Conservation (phyloP, 306 rosid species). For the Begonia peltatifolia region DNA sequence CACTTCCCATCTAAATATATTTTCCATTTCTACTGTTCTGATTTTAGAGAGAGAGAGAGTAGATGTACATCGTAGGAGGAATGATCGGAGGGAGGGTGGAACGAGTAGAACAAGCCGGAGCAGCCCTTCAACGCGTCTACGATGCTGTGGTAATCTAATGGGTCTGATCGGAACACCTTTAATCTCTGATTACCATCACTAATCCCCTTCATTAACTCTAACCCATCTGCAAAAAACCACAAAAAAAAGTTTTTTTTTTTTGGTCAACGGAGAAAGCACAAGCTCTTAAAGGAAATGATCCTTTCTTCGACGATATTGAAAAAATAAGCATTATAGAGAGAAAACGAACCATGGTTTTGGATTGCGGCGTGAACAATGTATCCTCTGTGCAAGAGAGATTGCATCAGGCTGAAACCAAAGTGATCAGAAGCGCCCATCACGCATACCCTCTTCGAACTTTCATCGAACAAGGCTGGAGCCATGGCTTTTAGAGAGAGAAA, state of each 20-base stretch:
- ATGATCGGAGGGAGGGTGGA: conserved; percentile 22
- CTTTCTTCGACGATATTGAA: background rate
- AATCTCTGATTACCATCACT: conserved; percentile 2
- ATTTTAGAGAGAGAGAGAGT: background rate
- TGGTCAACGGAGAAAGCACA: too few species aligned
- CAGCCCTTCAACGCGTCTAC: conserved; percentile 18
- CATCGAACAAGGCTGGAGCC: conserved; percentile 10
- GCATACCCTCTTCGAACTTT: conserved; percentile 11
- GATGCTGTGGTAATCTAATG: conserved; percentile 20
- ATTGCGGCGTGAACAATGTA: conserved; percentile 24
- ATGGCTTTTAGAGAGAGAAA: conserved; percentile 1
- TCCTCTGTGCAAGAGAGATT: conserved; percentile 19
- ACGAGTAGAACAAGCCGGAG: conserved; percentile 19
- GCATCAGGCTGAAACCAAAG: conserved; percentile 14
- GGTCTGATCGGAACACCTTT: conserved; percentile 15
- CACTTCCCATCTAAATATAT: too few species aligned
- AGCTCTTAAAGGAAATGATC: background rate
- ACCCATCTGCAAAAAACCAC: background rate
- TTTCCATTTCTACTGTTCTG: too few species aligned
- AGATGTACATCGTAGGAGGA: conserved; percentile 21
- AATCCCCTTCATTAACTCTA: conserved; percentile 1
- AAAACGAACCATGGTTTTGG: conserved; percentile 12
- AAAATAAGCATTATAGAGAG: background rate
- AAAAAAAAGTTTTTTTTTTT: background rate
- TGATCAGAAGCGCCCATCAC: conserved; percentile 22